phyloP scores from a whole-genome alignment of 257 asterid genomes.

The Euphrasia confusa region DNA sequence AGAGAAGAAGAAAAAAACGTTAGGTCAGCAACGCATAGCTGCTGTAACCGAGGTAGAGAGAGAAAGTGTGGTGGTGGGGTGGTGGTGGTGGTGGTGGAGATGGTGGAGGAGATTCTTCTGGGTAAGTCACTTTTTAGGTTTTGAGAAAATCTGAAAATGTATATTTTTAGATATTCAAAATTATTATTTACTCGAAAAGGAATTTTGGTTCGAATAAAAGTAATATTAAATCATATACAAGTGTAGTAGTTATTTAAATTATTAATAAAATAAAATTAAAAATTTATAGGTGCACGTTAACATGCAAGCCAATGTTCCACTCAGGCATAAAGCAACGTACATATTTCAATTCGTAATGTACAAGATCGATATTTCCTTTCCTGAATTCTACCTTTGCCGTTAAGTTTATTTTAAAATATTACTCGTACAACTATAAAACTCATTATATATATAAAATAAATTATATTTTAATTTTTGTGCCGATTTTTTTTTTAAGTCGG shows the following conservation, averaged over 20 bases:
- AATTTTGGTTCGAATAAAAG: conserved; percentile 16
- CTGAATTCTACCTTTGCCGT: too few relatives aligned
- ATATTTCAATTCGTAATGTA: conserved; percentile 6
- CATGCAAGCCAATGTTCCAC: conserved; percentile 4
- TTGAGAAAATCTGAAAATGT: neutral
- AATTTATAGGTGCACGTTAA: conserved; percentile 17
- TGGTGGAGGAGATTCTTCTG: conserved; percentile 19
- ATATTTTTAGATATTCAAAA: conserved; percentile 24
- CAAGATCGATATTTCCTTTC: neutral
- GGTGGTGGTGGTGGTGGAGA: conserved; percentile 12
- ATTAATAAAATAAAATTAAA: neutral
- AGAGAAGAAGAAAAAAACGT: conserved; percentile 25
- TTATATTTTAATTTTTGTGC: too few relatives aligned
- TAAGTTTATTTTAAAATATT: too few relatives aligned
- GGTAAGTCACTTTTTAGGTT: conserved; percentile 33
- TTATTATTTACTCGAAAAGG: conserved; percentile 11
- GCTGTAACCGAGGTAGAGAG: conserved; percentile 36
- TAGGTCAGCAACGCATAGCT: conserved; percentile 49
- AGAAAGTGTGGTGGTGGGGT: conserved; percentile 9
- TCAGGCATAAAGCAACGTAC: conserved; percentile 5
- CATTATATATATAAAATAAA: too few relatives aligned
- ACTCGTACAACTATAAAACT: too few relatives aligned
- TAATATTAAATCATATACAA: neutral
- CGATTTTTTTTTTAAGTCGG: too few relatives aligned
- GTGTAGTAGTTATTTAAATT: neutral